Evolutionary conservation across 768 basidiomycete genomes (phyloP), one percentile per base, ranked within the genome.

Genomic region (Suillus variegatus): DNA sequence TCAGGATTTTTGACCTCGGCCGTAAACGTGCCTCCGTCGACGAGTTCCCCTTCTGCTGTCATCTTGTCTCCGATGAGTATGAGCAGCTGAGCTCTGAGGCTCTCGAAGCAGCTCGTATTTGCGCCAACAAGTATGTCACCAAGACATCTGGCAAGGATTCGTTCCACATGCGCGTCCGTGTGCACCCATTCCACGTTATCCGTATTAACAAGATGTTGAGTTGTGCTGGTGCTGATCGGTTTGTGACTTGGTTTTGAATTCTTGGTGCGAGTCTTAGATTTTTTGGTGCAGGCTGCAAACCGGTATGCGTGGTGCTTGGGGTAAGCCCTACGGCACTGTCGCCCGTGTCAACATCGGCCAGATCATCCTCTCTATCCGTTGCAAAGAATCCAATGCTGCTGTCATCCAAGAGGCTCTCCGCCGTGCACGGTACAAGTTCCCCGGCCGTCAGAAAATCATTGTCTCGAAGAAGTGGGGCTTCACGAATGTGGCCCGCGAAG

Each of bases 121-220:
- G 97, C 78, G 95, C 95, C 79, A 99, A 99, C 93, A 99, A 99
- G 82, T 98, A 99, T 79, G 91, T 98, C 70, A 97, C 95, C 75
- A 98, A 99, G 88, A 95, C 93, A 5, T 88, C 92, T 38, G 97
- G 97, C 74, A 99, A 99, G 84, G 97, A 99, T 74, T 93, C 97
- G 8, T 99, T 99, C 95, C 97, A 99, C 79, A 79, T 99, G 79
- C 89, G 97, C 71, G 95, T 99, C 73, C 92, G 97, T 67, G 94
- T 94, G 65, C 97, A 99, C 83, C 97, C 97, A 51, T 97, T 91
- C 94, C 97, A 99, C 78, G 95, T 99, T 73, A 81, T 99, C 82
- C 93, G 97, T 68, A 97, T 97, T 88, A 97, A 99, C 93, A 99
- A 99, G 90, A 99, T 97, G 94, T 93, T 99, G 86, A 93, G 91